Percentiles rank a stretch among this genome's conserved stretches.
Evolutionary conservation across 345 rosid genomes (phyloP).

Genomic region (Punica granatum): DNA sequence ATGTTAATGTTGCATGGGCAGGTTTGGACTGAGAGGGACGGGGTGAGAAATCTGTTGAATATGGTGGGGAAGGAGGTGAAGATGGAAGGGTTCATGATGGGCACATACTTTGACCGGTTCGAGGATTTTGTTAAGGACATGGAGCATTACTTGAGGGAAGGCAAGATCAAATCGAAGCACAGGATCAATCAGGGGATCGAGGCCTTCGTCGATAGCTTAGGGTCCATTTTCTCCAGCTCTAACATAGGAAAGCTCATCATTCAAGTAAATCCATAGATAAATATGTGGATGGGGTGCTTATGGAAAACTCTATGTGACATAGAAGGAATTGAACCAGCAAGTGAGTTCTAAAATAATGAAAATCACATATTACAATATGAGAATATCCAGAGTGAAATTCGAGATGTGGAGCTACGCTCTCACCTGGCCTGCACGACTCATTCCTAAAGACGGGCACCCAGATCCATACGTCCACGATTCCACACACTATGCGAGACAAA

Average conservation of each 20-base stretch:
- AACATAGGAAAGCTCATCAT: constrained; percentile 34
- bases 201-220: constrained; percentile 30
- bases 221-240: constrained; percentile 34
- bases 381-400: no score
- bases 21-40: constrained; percentile 39
- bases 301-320: no score
- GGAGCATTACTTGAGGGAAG: constrained; percentile 21
- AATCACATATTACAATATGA: no score
- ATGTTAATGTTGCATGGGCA: neutral
- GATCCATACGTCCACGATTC: no score
- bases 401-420: no score
- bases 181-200: constrained; percentile 26
- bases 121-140: constrained; percentile 26
- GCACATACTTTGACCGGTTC: constrained; percentile 19
- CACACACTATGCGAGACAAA: no score
- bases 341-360: no score
- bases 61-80: constrained; percentile 38
- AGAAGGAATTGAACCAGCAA: no score
- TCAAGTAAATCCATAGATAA: no score
- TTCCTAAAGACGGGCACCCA: no score
- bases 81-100: constrained; percentile 36
- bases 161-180: constrained; percentile 26
- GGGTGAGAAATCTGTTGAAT: constrained; percentile 37
- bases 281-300: no score
- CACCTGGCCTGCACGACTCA: no score